Percentiles rank a stretch among this genome's conserved stretches.
Conservation (phyloP, 169 alveolate genomes). For the Plasmodium billcollinsi region DNA sequence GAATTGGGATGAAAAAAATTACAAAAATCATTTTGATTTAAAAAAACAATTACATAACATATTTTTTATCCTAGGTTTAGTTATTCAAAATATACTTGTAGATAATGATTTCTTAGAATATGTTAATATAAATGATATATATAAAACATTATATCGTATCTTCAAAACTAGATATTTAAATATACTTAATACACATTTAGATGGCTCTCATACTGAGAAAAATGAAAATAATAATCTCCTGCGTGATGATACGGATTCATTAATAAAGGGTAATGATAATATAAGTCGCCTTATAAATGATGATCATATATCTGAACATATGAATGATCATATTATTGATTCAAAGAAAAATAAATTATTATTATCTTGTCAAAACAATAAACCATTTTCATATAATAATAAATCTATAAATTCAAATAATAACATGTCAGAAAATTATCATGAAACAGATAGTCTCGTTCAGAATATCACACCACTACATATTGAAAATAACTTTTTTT, state of each 20-base stretch:
- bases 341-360: too few relatives aligned
- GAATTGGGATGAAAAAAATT: not conserved
- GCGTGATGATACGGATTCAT: not conserved
- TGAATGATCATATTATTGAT: not conserved
- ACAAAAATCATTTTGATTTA: slow-evolving; percentile 9
- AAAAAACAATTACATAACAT: slow-evolving; percentile 23
- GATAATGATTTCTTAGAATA: slow-evolving; percentile 46
- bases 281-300: too few relatives aligned
- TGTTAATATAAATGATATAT: slow-evolving; percentile 50
- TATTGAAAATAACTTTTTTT: not conserved
- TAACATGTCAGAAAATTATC: too few relatives aligned
- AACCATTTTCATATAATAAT: too few relatives aligned
- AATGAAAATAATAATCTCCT: not conserved
- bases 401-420: too few relatives aligned
- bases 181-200: slow-evolving; percentile 10
- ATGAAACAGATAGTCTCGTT: not conserved
- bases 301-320: not conserved
- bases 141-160: slow-evolving; percentile 31
- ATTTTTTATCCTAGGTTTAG: slow-evolving; percentile 41
- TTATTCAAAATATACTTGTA: slow-evolving; percentile 38
- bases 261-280: not conserved
- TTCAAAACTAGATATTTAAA: slow-evolving; percentile 24
- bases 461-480: not conserved
- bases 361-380: not conserved
- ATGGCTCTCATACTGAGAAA: not conserved